These are phyloP conservation scores for Acacia pycnantha DNA, from an alignment of 331 rosid genomes.

Conservation along the genomic window DNA sequence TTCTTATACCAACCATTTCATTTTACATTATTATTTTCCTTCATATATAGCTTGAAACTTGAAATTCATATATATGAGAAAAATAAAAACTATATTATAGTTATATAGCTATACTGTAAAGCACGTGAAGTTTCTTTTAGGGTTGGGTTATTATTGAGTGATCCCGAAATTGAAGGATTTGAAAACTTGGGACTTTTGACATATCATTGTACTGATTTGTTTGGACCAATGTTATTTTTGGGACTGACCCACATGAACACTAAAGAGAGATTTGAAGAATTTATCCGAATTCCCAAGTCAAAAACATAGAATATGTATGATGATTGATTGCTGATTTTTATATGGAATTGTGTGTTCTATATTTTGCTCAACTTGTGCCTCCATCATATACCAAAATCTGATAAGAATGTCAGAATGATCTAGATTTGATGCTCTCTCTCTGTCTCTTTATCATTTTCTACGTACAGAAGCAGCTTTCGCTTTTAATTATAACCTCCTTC, in stretches of 20 bases:
- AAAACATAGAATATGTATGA: not conserved
- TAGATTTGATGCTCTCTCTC: slow-evolving; percentile 28
- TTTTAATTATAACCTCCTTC: slow-evolving; percentile 36
- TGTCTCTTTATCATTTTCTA: slow-evolving; percentile 4
- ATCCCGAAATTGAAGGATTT: slow-evolving; percentile 46
- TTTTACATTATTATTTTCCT: not conserved
- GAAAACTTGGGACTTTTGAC: slow-evolving; percentile 34
- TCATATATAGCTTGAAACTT: not conserved
- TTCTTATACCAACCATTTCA: not conserved
- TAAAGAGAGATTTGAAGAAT: slow-evolving; percentile 21
- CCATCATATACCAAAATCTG: slow-evolving; percentile 28
- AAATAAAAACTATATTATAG: not conserved
- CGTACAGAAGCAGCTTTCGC: slow-evolving; percentile 60
- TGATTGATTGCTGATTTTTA: not conserved
- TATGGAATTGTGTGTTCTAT: not conserved
- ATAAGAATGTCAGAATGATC: slow-evolving; percentile 33
- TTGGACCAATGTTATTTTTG: slow-evolving; percentile 18
- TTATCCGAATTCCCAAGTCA: slow-evolving; percentile 39
- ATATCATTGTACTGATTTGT: not conserved
- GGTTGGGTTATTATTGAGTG: not conserved
- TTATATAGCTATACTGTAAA: not conserved
- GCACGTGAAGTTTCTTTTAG: not conserved
- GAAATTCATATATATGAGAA: not conserved
- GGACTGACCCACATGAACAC: not conserved
- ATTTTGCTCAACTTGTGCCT: not conserved